phyloP scores from a whole-genome alignment of 352 stramenopile species.

The Globisporangium heterothallicum region DNA sequence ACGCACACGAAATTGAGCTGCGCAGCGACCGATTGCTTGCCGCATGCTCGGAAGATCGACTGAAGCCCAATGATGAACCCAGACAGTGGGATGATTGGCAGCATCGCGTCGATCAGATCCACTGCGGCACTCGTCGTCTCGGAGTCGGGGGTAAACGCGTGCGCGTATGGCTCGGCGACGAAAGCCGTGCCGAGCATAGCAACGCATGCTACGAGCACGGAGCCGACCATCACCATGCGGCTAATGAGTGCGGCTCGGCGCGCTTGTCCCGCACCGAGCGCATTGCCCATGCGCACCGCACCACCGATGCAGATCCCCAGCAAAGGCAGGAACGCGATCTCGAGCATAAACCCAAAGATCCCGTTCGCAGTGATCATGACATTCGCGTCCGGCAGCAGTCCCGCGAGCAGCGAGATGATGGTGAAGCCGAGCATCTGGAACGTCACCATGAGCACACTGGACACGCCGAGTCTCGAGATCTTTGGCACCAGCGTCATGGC shows the following conservation, averaged over 20 bases:
- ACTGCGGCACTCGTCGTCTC: not conserved
- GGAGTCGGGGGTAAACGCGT: slow-evolving; percentile 11
- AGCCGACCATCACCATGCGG: slow-evolving; percentile 6
- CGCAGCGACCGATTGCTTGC: slow-evolving; percentile 11
- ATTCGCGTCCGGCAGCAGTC: slow-evolving; percentile 17
- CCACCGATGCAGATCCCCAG: slow-evolving; percentile 17
- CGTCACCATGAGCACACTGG: slow-evolving; percentile 12
- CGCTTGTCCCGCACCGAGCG: slow-evolving; percentile 15
- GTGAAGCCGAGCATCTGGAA: slow-evolving; percentile 15
- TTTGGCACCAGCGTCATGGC: slow-evolving; percentile 9
- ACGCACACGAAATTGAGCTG: slow-evolving; percentile 13
- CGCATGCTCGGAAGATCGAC: slow-evolving; percentile 12
- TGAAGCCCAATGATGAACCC: slow-evolving; percentile 8
- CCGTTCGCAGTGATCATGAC: slow-evolving; percentile 21
- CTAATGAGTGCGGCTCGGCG: slow-evolving; percentile 11
- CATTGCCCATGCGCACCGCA: slow-evolving; percentile 21
- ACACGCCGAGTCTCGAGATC: slow-evolving; percentile 11
- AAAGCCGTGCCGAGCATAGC: not conserved
- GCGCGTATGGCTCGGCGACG: slow-evolving; percentile 7
- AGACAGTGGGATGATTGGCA: slow-evolving; percentile 5
- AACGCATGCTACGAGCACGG: not conserved
- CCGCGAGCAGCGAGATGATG: slow-evolving; percentile 15
- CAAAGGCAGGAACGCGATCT: slow-evolving; percentile 18
- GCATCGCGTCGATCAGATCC: slow-evolving; percentile 5
- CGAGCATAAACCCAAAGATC: slow-evolving; percentile 17